Percentiles rank a stretch among this genome's conserved stretches.
Evolutionary conservation across 1,139 yeast species (phyloP).

Genomic region (Petasospora fabianii): DNA sequence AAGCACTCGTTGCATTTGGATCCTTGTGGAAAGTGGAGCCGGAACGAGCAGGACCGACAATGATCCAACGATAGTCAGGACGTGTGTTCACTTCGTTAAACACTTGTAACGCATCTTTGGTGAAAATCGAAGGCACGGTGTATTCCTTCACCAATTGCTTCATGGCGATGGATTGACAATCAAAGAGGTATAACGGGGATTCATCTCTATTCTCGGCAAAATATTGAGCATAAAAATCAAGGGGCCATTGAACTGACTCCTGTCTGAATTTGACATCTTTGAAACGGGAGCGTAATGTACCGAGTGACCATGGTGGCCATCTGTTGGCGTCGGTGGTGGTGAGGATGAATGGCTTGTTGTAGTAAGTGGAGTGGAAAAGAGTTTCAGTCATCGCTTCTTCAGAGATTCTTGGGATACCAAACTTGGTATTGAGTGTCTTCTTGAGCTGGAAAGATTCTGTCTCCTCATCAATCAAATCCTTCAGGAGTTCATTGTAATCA

Average conservation of each 20-base stretch:
- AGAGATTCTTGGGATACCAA: slow-evolving; percentile 37
- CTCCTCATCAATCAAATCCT: slow-evolving; percentile 47
- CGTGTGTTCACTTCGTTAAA: slow-evolving; percentile 40
- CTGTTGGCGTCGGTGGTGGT: slow-evolving; percentile 39
- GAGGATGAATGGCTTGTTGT: slow-evolving; percentile 65
- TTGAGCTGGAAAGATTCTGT: slow-evolving; percentile 26
- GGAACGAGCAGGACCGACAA: slow-evolving; percentile 73
- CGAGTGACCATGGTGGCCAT: slow-evolving; percentile 71
- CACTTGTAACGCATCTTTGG: slow-evolving; percentile 35
- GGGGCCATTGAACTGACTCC: slow-evolving; percentile 81
- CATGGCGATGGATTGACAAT: slow-evolving; percentile 70
- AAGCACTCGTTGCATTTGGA: slow-evolving; percentile 86
- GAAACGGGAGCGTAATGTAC: slow-evolving; percentile 46
- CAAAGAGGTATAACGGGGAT: slow-evolving; percentile 80
- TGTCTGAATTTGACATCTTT: slow-evolving; percentile 68
- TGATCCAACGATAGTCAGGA: slow-evolving; percentile 90
- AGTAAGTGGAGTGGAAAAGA: slow-evolving; percentile 45
- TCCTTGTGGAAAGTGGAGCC: slow-evolving; percentile 93
- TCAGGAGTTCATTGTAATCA: slow-evolving; percentile 49
- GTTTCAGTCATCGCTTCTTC: slow-evolving; percentile 41
- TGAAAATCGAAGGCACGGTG: slow-evolving; percentile 48
- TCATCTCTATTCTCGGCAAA: slow-evolving; percentile 65
- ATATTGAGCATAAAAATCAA: slow-evolving; percentile 59
- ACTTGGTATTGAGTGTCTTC: slow-evolving; percentile 26
- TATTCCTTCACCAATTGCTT: slow-evolving; percentile 52